phyloP scores from a whole-genome alignment of 164 flowering plant genomes.

The Chloranthus sessilifolius region DNA sequence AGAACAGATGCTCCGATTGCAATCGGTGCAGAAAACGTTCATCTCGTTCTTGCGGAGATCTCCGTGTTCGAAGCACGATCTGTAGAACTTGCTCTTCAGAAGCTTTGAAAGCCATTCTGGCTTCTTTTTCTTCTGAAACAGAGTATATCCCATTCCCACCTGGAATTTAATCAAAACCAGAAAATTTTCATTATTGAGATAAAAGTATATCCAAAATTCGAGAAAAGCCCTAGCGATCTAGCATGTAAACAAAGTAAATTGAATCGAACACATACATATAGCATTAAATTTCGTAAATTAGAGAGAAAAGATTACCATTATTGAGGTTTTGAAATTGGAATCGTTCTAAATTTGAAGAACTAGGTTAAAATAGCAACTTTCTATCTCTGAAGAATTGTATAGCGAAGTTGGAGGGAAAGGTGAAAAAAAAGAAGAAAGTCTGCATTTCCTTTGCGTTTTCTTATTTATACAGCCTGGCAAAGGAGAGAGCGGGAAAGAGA shows the following conservation, averaged over 20 bases:
- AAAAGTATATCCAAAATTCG: neutral
- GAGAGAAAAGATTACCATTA: slow-evolving; percentile 9
- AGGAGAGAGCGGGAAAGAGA: neutral
- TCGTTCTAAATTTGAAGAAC: neutral
- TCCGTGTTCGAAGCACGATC: slow-evolving; percentile 13
- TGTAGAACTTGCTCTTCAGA: slow-evolving; percentile 17
- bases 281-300: neutral
- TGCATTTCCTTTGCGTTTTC: neutral
- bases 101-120: slow-evolving; percentile 16
- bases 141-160: neutral
- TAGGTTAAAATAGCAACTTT: no score
- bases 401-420: no score
- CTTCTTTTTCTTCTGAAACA: neutral
- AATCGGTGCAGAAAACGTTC: slow-evolving; percentile 65
- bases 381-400: no score
- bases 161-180: neutral
- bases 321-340: neutral
- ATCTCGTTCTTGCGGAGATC: slow-evolving; percentile 41
- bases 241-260: no score
- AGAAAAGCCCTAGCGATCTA: no score
- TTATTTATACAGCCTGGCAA: neutral
- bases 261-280: no score
- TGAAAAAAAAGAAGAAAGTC: neutral
- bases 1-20: slow-evolving; percentile 39
- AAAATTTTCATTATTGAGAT: neutral